phyloP scores from a whole-genome alignment of 768 basidiomycete species.

The Lactarius hengduanensis region DNA sequence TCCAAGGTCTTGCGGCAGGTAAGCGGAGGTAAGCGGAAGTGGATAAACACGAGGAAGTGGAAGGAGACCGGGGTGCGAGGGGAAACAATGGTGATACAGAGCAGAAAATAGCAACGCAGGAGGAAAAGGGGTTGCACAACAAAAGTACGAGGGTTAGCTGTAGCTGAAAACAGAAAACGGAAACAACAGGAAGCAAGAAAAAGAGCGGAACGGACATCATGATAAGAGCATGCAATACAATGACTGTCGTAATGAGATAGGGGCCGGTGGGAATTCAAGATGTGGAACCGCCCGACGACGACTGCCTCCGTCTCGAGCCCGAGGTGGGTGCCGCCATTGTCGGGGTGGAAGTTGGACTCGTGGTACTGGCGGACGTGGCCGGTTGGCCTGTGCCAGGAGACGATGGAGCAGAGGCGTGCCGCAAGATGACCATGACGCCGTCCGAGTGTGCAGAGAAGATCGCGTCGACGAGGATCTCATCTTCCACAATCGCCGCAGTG shows the following conservation, averaged over 20 bases:
- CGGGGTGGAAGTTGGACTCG: background rate
- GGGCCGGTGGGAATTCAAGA: background rate
- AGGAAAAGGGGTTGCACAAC: background rate
- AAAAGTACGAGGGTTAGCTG: conserved; percentile 4
- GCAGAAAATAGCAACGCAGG: background rate
- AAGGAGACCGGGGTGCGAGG: background rate
- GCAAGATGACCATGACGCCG: conserved; percentile 76
- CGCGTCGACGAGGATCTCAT: conserved; percentile 63
- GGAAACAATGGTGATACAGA: conserved; percentile 12
- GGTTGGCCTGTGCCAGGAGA: conserved; percentile 2
- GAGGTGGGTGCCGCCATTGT: background rate
- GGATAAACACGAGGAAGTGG: background rate
- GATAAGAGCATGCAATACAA: background rate
- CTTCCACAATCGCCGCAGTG: conserved; percentile 27
- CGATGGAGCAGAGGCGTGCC: conserved; percentile 44
- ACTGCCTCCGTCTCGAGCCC: background rate
- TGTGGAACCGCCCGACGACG: background rate
- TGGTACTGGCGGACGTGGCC: background rate
- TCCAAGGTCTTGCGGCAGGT: background rate
- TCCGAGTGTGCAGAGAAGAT: conserved; percentile 87
- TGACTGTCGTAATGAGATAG: background rate
- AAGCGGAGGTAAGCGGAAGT: background rate
- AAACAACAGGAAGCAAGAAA: conserved; percentile 9
- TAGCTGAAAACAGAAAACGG: background rate
- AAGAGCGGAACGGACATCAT: background rate